A percentile compares a stretch with the other conserved stretches of the same genome.
Evolutionary conservation across 2,329 filamentous ascomycete species (phyloP).

Genomic region (Ophiostoma angusticollis): DNA sequence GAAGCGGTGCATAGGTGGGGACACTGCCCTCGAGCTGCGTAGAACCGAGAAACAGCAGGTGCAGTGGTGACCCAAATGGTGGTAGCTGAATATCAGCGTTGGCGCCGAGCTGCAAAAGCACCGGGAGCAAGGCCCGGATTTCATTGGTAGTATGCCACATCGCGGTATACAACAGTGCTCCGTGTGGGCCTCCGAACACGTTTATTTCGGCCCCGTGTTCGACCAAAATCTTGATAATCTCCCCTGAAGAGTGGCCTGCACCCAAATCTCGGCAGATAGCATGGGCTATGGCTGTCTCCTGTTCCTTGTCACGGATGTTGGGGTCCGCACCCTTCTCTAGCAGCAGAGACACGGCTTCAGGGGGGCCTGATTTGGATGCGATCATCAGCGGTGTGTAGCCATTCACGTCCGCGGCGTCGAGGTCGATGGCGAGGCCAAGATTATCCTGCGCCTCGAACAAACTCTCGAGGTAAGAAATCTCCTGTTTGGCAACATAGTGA

Average conservation of each 20-base stretch:
- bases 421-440: neutral
- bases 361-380: neutral
- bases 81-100: neutral
- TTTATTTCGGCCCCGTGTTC: conserved; percentile 6
- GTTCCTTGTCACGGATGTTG: neutral
- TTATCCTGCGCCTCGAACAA: conserved; percentile 1
- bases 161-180: conserved; percentile 9
- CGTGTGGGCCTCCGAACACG: conserved; percentile 1
- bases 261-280: neutral
- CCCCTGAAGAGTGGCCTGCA: neutral
- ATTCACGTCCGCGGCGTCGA: neutral
- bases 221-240: conserved; percentile 3
- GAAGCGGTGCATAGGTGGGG: neutral
- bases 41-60: neutral
- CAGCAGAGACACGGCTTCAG: neutral
- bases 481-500: neutral
- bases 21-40: neutral
- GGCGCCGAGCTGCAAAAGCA: conserved; percentile 9
- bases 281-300: neutral
- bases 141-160: neutral
- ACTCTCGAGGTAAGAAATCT: neutral
- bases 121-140: neutral
- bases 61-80: conserved; percentile 2
- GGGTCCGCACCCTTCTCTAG: conserved; percentile 3
- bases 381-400: neutral